Evolutionary conservation across 768 basidiomycete species (phyloP), one percentile per base, ranked within the genome.

Genomic region (Boletellus ananas): DNA sequence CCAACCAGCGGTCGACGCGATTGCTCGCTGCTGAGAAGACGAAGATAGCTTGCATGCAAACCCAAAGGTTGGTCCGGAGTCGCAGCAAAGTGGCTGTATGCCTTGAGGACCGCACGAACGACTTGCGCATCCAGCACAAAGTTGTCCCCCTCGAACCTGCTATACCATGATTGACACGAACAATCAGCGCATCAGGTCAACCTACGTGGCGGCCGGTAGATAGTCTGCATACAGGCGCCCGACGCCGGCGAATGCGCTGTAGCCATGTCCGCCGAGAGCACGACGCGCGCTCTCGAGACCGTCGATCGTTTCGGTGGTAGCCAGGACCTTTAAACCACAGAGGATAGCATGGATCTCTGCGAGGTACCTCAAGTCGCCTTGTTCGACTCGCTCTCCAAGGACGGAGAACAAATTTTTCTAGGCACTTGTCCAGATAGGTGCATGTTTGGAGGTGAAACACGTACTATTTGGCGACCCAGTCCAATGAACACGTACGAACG

Each of bases 231-330:
- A 87, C 1, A 84, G 45, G 34, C 74, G 66, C 4, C 86, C 86
- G 1, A 90, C 72, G 3, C 85, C 87, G 0, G 83, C 72, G 55
- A 83, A 85, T 0, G 74, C 77, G 56, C 85, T 85, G 65, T 79
- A 88, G 0, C 88, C 87, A 64, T 90, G 87, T 4, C 87, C 87
- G 44, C 87, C 88, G 77, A 89, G 79, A 0, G 84, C 77, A 14
- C 85, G 76, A 8, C 86, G 77, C 3, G 84, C 82, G 6, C 72
- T 76, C 64, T 88, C 87, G 12, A 87, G 58, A 54, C 84, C 84
- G 31, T 74, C 74, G 2, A 81, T 74, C 5, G 73, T 70, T n/a
- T 72, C 63, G 0, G 76, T 73, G 1, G 79, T 75, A 4, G 77
- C 79, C 27, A 85, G 72, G 4, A 79, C 73, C 63, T 90, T 90